These are phyloP conservation scores for Brasilioporus rufonigricans DNA, from an alignment of 768 basidiomycete species.

Conservation along the genomic window DNA sequence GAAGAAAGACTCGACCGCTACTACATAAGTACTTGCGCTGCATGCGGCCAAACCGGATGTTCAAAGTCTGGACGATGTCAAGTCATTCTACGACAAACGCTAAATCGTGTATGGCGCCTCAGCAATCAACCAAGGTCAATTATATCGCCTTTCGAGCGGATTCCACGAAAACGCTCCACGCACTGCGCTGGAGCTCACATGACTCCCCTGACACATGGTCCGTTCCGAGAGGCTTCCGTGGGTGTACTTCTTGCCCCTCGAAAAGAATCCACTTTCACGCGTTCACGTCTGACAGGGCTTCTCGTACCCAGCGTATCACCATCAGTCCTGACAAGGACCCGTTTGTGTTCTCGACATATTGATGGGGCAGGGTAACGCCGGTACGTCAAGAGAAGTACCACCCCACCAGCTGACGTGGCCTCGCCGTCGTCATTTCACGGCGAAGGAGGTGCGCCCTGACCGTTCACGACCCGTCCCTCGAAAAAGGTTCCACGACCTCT, in stretches of 20 bases:
- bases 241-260: neutral
- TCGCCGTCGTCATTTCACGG: neutral
- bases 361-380: neutral
- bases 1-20: neutral
- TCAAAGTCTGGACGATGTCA: neutral
- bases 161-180: neutral
- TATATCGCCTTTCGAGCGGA: neutral
- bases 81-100: no score
- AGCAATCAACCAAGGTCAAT: neutral
- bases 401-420: neutral
- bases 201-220: neutral
- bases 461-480: neutral
- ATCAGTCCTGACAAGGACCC: neutral
- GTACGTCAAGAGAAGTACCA: neutral
- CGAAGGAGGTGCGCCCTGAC: neutral
- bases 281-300: neutral
- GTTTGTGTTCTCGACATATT: neutral
- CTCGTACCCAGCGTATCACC: neutral
- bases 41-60: neutral
- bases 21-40: neutral
- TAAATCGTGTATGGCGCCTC: neutral
- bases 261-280: neutral
- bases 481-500: neutral
- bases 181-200: neutral
- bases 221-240: slow-evolving; percentile 8